A percentile compares a stretch with the other conserved stretches of the same genome.
Evolutionary conservation across 1,284 basidiomycete species (phyloP).

Genomic region (Cystobasidium slooffiae): DNA sequence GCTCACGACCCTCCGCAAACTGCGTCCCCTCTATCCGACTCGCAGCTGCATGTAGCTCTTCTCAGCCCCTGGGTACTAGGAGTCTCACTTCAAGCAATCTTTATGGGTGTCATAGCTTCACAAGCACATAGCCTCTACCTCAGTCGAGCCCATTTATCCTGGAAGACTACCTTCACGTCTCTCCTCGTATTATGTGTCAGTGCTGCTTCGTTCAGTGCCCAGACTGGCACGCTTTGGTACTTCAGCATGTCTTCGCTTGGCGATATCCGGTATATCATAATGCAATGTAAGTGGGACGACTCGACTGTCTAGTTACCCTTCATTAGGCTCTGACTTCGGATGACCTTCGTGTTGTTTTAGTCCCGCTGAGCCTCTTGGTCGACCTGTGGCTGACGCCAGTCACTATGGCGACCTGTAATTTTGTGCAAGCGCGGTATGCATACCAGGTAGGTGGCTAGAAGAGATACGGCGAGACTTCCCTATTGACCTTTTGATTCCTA

Average conservation of each 20-base stretch:
- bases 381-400: conserved; percentile 16
- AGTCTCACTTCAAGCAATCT: conserved; percentile 11
- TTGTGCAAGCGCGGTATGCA: neutral
- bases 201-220: neutral
- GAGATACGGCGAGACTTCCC: neutral
- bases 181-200: conserved; percentile 6
- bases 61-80: conserved; percentile 17
- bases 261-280: neutral
- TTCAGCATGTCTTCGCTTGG: conserved; percentile 27
- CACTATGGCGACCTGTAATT: neutral
- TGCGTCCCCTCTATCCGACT: neutral
- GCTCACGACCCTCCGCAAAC: neutral
- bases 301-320: neutral
- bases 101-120: conserved; percentile 4
- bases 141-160: neutral
- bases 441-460: neutral
- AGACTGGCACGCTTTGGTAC: conserved; percentile 8
- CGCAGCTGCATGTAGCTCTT: neutral
- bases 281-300: neutral
- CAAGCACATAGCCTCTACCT: conserved; percentile 7
- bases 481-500: neutral
- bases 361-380: neutral
- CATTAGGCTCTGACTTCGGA: neutral
- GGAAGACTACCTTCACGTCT: neutral
- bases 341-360: neutral